Evolutionary conservation across 192 early-diverging fungal species (phyloP), one percentile per base, ranked within the genome.

Genomic region (Radiomyces spectabilis): DNA sequence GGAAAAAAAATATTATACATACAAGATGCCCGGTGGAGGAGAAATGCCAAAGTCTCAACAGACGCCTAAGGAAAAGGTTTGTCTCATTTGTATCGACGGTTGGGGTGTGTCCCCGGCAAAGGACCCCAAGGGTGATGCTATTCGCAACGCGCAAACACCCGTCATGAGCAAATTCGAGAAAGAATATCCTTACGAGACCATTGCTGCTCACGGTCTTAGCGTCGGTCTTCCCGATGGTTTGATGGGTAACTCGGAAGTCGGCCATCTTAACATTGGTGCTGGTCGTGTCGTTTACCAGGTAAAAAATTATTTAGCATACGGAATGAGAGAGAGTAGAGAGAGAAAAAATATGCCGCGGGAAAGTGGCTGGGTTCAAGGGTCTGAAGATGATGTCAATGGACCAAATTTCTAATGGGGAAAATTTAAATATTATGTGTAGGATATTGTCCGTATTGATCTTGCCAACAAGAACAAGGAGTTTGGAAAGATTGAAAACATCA

Each of bases 191-290:
- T 90, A 73, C 63, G 85, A 85, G 15, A 75, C 78, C 37, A 75
- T 99, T 33, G 83, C 72, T 45, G 97, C 97, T n/a, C 94, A 98
- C 63, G 97, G 97, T 24, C 80, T 88, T 29, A 80, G 85, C 26
- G 97, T 99, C 41, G 97, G 97, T 46, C 80, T 99, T 29, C 95
- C 95, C 10, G 94, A 94, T n/a, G 97, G 93, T 7, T 79, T 98
- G 48, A 99, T 99, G 97, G 97, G 95, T 52, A 99, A 99, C 84
- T 93, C 90, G 38, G 97, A 99, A 73, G 97, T 99, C 38, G 97
- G 97, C 9, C 97, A 99, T 63, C 72, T 98, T 65, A 99, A 99
- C 81, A 94, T 99, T 83, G 97, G 97, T 47, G 97, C 97, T 41
- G 97, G 97, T 29, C 85, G 97, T 33, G 80, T 99, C 18, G 97